Evolutionary conservation across 2,329 filamentous ascomycete genomes (phyloP).

Genomic region (Penicillium sp.): DNA sequence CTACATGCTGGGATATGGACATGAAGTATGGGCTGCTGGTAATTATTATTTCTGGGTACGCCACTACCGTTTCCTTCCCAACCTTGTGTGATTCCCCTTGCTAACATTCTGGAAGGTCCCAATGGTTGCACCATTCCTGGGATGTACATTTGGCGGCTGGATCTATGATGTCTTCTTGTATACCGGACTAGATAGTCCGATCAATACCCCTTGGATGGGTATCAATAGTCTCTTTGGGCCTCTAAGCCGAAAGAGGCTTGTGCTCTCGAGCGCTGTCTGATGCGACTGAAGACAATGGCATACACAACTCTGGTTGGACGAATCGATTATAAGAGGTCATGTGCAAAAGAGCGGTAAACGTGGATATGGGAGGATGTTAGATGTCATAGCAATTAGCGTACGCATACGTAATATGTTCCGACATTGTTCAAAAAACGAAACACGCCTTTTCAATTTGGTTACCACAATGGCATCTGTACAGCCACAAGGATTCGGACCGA

Average conservation of each 20-base stretch:
- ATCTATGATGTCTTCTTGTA: slow-evolving; percentile 72
- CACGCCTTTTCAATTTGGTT: neutral
- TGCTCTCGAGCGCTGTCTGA: slow-evolving; percentile 24
- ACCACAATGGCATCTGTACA: neutral
- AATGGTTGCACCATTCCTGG: slow-evolving; percentile 72
- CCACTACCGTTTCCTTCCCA: neutral
- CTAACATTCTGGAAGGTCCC: slow-evolving; percentile 58
- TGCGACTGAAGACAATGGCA: neutral
- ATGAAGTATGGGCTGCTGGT: slow-evolving; percentile 68
- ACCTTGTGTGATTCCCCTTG: neutral
- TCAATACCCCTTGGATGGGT: slow-evolving; percentile 70
- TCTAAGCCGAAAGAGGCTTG: slow-evolving; percentile 8
- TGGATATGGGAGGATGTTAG: neutral
- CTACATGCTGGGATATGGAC: slow-evolving; percentile 70
- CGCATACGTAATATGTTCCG: neutral
- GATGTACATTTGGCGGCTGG: slow-evolving; percentile 66
- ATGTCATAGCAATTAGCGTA: neutral
- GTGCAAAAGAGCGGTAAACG: neutral
- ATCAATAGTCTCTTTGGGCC: slow-evolving; percentile 57
- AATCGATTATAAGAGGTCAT: neutral
- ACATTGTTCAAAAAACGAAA: neutral
- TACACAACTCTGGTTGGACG: too few relatives aligned
- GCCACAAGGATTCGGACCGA: neutral
- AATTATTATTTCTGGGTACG: slow-evolving; percentile 74
- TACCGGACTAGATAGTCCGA: slow-evolving; percentile 66